phyloP scores from a whole-genome alignment of 2,329 filamentous ascomycete species.

The Berkeleyomyces basicola region DNA sequence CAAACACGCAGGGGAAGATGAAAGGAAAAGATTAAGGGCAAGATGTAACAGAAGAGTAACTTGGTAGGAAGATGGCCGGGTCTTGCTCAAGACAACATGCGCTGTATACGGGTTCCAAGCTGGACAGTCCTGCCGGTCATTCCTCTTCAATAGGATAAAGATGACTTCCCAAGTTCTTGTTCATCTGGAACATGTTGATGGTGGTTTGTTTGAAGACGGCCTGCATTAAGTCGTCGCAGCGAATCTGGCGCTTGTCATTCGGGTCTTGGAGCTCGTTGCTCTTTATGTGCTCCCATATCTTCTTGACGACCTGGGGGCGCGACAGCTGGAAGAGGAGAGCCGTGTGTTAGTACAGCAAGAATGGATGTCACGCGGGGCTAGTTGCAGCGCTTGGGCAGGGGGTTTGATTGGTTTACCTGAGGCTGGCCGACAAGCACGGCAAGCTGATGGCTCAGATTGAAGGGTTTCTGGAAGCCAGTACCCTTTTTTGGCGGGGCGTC shows the following conservation, averaged over 20 bases:
- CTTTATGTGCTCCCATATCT: constrained; percentile 92
- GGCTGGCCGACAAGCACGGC: constrained; percentile 53
- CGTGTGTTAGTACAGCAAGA: not conserved
- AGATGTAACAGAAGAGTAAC: not conserved
- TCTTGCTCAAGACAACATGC: not conserved
- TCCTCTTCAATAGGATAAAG: constrained; percentile 71
- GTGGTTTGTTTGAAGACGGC: constrained; percentile 81
- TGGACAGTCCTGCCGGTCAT: constrained; percentile 14
- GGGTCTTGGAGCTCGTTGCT: constrained; percentile 78
- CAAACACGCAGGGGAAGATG: not conserved
- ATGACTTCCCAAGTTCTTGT: constrained; percentile 82
- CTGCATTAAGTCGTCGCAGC: constrained; percentile 80
- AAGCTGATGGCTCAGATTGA: constrained; percentile 54
- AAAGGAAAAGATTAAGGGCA: not conserved
- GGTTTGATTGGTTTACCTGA: constrained; percentile 31
- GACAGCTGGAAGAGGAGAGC: constrained; percentile 44
- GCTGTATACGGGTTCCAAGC: not conserved
- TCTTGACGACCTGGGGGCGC: constrained; percentile 88
- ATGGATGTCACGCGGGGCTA: not conserved
- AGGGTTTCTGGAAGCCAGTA: constrained; percentile 83
- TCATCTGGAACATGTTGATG: constrained; percentile 99
- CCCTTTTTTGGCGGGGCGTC: constrained; percentile 64
- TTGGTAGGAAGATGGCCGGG: not conserved
- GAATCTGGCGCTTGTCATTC: constrained; percentile 76
- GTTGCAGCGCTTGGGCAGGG: not conserved